phyloP scores from a whole-genome alignment of 371 early-diverging fungal genomes.

The Paramicrosporidium saccamoebae region DNA sequence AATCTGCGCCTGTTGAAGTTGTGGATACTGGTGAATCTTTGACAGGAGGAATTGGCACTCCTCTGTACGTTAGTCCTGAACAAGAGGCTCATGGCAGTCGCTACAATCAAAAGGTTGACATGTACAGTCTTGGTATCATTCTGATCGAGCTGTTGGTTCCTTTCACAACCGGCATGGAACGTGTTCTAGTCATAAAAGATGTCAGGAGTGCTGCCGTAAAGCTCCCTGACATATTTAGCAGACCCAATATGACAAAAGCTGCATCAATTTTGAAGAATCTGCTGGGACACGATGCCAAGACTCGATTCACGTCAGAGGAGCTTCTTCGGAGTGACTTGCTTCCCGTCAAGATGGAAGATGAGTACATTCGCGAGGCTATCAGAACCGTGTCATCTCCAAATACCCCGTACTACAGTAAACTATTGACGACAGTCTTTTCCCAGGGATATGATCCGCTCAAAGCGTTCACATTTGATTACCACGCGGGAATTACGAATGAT shows the following conservation, averaged over 20 bases:
- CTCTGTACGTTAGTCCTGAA: constrained; percentile 72
- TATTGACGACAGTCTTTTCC: constrained; percentile 45
- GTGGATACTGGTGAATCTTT: constrained; percentile 13
- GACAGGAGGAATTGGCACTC: constrained; percentile 59
- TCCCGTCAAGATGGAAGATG: constrained; percentile 62
- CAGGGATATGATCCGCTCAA: constrained; percentile 41
- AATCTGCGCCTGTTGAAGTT: no score
- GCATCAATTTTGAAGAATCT: constrained; percentile 26
- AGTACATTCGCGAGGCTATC: constrained; percentile 60
- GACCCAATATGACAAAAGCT: constrained; percentile 17
- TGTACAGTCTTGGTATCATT: constrained; percentile 32
- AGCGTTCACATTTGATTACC: constrained; percentile 62
- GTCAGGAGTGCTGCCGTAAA: constrained; percentile 17
- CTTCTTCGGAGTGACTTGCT: constrained; percentile 34
- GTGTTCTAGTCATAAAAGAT: constrained; percentile 20
- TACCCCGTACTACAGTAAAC: constrained; percentile 42
- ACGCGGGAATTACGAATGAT: constrained; percentile 12
- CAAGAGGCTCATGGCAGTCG: constrained; percentile 10
- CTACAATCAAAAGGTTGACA: constrained; percentile 40
- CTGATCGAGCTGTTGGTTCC: constrained; percentile 38
- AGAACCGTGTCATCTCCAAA: constrained; percentile 58
- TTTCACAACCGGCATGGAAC: constrained; percentile 34
- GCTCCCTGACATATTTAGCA: constrained; percentile 40
- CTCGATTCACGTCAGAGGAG: constrained; percentile 49
- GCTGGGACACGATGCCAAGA: constrained; percentile 33